phyloP scores from a whole-genome alignment of 768 basidiomycete species.

The Boletus subparvulus region DNA sequence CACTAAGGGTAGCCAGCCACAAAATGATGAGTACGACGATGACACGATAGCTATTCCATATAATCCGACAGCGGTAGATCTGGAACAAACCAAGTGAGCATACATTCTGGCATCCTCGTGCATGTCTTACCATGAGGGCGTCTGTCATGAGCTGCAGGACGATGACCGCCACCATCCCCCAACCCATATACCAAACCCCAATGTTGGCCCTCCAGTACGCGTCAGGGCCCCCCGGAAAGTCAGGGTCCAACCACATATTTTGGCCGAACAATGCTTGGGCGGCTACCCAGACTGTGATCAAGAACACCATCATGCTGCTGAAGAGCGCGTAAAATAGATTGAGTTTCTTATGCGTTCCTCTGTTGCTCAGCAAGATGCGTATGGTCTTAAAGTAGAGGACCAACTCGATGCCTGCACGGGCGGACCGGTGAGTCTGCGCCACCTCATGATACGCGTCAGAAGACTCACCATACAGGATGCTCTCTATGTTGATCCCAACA shows the following conservation, averaged over 20 bases:
- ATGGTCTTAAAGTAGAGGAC: conserved; percentile 26
- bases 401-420: conserved; percentile 21
- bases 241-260: conserved; percentile 37
- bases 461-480: conserved; percentile 24
- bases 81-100: background rate
- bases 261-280: conserved; percentile 24
- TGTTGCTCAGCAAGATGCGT: conserved; percentile 7
- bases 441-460: background rate
- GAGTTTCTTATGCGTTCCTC: conserved; percentile 1
- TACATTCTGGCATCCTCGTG: too few relatives aligned
- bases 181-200: conserved; percentile 28
- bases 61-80: background rate
- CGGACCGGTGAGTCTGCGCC: background rate
- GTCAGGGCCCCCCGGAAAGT: conserved; percentile 36
- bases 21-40: background rate
- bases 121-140: background rate
- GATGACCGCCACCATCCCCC: conserved; percentile 5
- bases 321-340: conserved; percentile 21
- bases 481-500: conserved; percentile 19
- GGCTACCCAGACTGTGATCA: conserved; percentile 34
- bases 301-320: conserved; percentile 26
- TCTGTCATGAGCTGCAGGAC: background rate
- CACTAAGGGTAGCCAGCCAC: background rate
- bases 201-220: conserved; percentile 31
- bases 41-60: background rate